Conservation (phyloP, 306 rosid genomes). For the Glycine tomentella region DNA sequence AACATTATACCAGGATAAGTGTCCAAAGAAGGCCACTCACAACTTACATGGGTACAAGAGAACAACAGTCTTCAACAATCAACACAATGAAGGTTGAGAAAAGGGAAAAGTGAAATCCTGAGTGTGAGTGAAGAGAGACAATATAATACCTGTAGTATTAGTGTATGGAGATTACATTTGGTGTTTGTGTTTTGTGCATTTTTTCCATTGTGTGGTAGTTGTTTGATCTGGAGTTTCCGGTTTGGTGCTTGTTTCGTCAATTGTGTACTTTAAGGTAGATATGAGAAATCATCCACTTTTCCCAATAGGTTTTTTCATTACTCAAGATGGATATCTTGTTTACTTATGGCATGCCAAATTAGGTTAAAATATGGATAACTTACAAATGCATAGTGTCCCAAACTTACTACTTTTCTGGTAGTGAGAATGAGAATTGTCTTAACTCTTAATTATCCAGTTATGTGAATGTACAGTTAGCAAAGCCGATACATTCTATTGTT, state of each 20-base stretch:
- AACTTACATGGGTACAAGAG: too few species aligned
- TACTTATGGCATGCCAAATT: conserved; percentile 21
- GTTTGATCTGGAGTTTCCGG: background rate
- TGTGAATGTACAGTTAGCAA: conserved; percentile 4
- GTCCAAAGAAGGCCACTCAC: too few species aligned
- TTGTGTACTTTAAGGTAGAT: conserved; percentile 14
- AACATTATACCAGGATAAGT: too few species aligned
- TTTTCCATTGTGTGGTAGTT: background rate
- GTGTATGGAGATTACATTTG: background rate
- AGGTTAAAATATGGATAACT: conserved; percentile 27
- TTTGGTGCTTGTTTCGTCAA: background rate
- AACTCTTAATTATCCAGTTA: background rate
- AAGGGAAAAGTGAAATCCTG: too few species aligned
- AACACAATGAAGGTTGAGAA: too few species aligned
- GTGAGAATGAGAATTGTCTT: background rate
- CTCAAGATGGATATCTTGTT: background rate
- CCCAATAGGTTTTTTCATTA: conserved; percentile 30
- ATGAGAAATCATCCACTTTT: background rate
- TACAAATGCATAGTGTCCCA: background rate
- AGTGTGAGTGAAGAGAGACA: conserved; percentile 3
- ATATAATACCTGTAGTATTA: background rate
- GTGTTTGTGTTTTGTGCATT: background rate
- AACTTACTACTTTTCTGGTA: background rate
- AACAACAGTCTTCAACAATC: too few species aligned
- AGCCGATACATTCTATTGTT: background rate